Percentiles rank a stretch among this genome's conserved stretches.
Conservation (phyloP, 306 rosid species). For the Elaeagnus macrophylla region DNA sequence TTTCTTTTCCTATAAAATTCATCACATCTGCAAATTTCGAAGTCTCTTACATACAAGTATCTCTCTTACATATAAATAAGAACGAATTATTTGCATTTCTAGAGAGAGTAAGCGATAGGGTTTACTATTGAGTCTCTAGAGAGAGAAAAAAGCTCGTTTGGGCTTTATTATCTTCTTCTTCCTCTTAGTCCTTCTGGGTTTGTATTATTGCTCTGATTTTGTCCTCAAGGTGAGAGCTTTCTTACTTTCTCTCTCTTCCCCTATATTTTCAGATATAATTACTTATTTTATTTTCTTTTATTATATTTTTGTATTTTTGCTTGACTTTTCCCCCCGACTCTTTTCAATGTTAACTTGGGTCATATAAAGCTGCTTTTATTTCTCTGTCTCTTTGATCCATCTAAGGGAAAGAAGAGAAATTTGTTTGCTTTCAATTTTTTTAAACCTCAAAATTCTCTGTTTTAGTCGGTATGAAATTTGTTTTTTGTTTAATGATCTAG, state of each 20-base stretch:
- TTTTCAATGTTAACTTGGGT: conserved; percentile 64
- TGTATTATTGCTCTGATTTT: conserved; percentile 25
- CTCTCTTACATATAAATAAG: conserved; percentile 16
- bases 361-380: conserved; percentile 58
- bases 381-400: conserved; percentile 34
- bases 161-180: conserved; percentile 19
- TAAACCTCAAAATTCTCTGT: conserved; percentile 20
- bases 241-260: conserved; percentile 14
- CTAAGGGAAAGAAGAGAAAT: conserved; percentile 19
- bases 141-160: conserved; percentile 41
- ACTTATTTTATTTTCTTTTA: conserved; percentile 26
- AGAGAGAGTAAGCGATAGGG: conserved; percentile 18
- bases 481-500: conserved; percentile 34
- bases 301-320: conserved; percentile 25
- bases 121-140: conserved; percentile 39
- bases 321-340: conserved; percentile 5
- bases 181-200: conserved; percentile 15
- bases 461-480: conserved; percentile 15
- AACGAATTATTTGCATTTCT: too few relatives aligned
- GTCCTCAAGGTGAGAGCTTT: conserved; percentile 55
- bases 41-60: conserved; percentile 22
- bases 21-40: conserved; percentile 58
- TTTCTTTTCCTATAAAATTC: conserved; percentile 45
- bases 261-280: conserved; percentile 41
- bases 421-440: conserved; percentile 19